Base-by-base conservation (phyloP, 139 green algal species). In the Asterochloris sp. region DNA sequence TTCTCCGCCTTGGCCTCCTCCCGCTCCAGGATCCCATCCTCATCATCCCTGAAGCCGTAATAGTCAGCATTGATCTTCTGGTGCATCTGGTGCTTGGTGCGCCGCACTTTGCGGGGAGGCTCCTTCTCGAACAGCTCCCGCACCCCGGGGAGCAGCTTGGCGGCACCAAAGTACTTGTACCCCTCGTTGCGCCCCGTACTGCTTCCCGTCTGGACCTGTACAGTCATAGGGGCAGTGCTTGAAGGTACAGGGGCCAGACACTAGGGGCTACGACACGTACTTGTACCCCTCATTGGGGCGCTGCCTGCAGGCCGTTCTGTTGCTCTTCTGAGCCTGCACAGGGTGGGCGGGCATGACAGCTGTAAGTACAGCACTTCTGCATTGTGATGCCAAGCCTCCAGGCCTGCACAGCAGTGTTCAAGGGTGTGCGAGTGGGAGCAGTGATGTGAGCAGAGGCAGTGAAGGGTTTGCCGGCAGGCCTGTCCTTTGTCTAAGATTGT, bases 131-230 rank as follows among this genome's bases (percentile, higher is more conserved):
- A 99, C 63, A 99, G 92, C 87, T 99, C 96, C 84, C 94, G 94
- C n/a, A 99, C 96, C 10, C 96, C 96, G 21, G 97, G 97, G 64
- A 99, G 90, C 83, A 96, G 91, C 88, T 99, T 99, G n/a, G 97
- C 97, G 10, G 97, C 97, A 13, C 97, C 97, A 93, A 99, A 99
- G 89, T 99, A 99, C 26, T 91, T 86, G 87, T 98, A 98, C 23
- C 91, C 92, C 0, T 85, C 82, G 19, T 94, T 91, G 69, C 89
- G 88, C 11, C 87, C 87, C 4, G 83, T 85, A 17, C 77, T 69
- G 16, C 83, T 78, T 2, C 38, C 38, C 38, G 38, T 54, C 38
- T 54, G 38, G 38, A 54, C 38, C 38, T 54, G 38, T 9, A 8
- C 66, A 73, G 66, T 24, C 66, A 24, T 10, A 73, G 1, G 9